Base-by-base conservation (phyloP, 164 flowering plant species). In the Annona squamosa region DNA sequence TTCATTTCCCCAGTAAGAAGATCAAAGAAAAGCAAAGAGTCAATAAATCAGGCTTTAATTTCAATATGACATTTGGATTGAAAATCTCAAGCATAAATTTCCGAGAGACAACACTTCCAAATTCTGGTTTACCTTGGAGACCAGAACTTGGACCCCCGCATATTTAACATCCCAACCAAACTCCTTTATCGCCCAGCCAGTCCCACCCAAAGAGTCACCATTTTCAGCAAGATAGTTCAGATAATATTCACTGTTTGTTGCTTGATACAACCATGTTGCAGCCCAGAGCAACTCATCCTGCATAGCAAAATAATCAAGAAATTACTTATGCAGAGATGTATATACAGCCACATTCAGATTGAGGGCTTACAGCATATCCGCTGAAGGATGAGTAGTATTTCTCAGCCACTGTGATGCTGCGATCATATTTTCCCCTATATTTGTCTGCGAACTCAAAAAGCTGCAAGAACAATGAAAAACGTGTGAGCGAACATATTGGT, bases 261-360 rank as follows among this genome's bases (percentile, higher is more conserved):
- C 98, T 12, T 86, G 87, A 71, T 86, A 88, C 81, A 94, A 63
- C 99, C 99, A 94, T 1, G 91, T 87, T 3, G 97, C 91, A 4
- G 97, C 94, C 99, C 99, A 94, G 0, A 94, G 79, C 84, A 94
- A 81, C 81, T 94, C 99, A 67, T 94, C 99, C 99, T 94, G 70
- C 57, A 76, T 59, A 48, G 48, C 46, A 64, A 47, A 46, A 3
- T 4, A 6, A 4, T 17, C 68, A 65, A 41, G 13, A 41, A 65
- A 65, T 26, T 9, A 19, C 42, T 17, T 63, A 63, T 5, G 3
- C 42, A 63, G 19, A 37, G 26, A 63, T 6, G 26, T 6, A 63
- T 19, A 37, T 63, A 43, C 9, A 63, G 18, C 26, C 44, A 37
- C 1, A 10, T n/a, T 9, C 18, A 41, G 41, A 52, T 52, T 52